These are phyloP conservation scores for Xylaria acuta DNA, from an alignment of 495 filamentous ascomycete genomes.

Conservation along the genomic window DNA sequence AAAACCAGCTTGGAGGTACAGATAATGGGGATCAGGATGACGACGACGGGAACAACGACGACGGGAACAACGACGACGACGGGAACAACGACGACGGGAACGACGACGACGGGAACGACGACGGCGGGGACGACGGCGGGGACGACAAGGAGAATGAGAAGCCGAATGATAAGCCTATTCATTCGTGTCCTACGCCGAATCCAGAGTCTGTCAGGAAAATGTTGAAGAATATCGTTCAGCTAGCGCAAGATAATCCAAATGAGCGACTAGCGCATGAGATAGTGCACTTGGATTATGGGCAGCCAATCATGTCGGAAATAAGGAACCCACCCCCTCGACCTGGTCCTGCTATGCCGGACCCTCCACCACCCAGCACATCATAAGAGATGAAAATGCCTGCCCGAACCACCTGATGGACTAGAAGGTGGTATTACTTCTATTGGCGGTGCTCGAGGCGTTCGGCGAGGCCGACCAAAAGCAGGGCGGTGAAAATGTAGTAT, in stretches of 20 bases:
- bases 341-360: neutral
- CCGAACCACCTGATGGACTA: no score
- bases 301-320: conserved; percentile 6
- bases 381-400: neutral
- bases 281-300: neutral
- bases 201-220: neutral
- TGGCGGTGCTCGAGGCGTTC: no score
- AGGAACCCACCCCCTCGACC: neutral
- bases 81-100: neutral
- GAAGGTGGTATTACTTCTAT: no score
- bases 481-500: neutral
- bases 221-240: neutral
- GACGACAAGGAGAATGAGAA: neutral
- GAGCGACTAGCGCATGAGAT: neutral
- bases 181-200: neutral
- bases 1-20: neutral
- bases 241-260: neutral
- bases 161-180: neutral
- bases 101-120: neutral
- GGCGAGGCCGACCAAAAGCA: neutral
- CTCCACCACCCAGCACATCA: neutral
- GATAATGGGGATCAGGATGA: neutral
- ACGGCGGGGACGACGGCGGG: neutral
- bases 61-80: neutral
- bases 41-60: neutral